A percentile compares a stretch with the other conserved stretches of the same genome.
Conservation (phyloP, 2,329 filamentous ascomycete species). For the Lasiodiplodia gonubiensis region DNA sequence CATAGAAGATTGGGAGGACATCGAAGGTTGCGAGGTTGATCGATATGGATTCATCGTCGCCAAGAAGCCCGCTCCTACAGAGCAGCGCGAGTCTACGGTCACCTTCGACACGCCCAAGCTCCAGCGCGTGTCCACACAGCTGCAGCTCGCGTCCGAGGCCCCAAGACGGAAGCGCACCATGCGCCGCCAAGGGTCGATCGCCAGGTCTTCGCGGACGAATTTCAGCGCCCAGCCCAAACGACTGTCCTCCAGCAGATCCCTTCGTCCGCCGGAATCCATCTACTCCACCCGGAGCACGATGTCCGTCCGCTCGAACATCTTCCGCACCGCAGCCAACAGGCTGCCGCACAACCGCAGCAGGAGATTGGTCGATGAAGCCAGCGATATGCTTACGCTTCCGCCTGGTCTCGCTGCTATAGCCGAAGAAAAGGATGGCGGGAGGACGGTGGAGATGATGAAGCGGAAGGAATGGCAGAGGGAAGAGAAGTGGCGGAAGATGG, state of each 20-base stretch:
- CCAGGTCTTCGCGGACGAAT: constrained; percentile 47
- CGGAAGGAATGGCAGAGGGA: constrained; percentile 67
- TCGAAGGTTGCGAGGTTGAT: constrained; percentile 65
- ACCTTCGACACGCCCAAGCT: constrained; percentile 50
- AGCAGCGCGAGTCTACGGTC: constrained; percentile 40
- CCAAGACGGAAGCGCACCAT: constrained; percentile 61
- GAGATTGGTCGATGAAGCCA: constrained; percentile 63
- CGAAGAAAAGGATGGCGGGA: constrained; percentile 54
- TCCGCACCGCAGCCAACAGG: constrained; percentile 60
- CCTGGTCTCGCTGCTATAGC: constrained; percentile 50
- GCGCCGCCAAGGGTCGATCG: constrained; percentile 55
- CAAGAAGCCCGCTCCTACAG: constrained; percentile 45
- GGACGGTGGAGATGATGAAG: constrained; percentile 56
- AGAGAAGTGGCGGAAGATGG: constrained; percentile 73
- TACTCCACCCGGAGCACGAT: constrained; percentile 49
- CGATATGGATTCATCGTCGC: constrained; percentile 69
- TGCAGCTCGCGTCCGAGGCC: constrained; percentile 62
- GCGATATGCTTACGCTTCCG: constrained; percentile 69
- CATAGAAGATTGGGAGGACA: constrained; percentile 68
- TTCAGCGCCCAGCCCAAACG: constrained; percentile 44
- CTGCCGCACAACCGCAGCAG: constrained; percentile 61
- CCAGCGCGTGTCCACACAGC: constrained; percentile 65
- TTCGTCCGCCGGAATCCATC: constrained; percentile 49
- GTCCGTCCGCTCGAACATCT: constrained; percentile 44
- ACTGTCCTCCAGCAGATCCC: constrained; percentile 52